Evolutionary conservation across 106 monocot genomes (phyloP), one percentile per base, ranked within the genome.

Genomic region (Dioscorea zingiberensis): DNA sequence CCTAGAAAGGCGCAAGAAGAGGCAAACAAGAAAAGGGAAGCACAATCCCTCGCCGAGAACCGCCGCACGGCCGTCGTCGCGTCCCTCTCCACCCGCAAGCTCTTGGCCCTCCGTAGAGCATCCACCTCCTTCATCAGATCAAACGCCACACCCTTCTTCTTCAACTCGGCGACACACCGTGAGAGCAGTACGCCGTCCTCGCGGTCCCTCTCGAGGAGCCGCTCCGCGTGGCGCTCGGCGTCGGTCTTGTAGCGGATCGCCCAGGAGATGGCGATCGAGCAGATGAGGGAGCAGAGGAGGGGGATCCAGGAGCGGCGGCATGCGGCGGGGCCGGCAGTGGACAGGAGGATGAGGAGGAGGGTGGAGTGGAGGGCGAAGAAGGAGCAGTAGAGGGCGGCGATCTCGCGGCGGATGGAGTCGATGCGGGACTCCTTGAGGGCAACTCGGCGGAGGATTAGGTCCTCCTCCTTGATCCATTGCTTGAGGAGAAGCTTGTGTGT

Each of bases 401-500:
- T 76, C 65, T 93, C 89, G 0, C 47, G 38, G 58, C 89, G 80
- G 63, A 79, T 66, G 25, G 78, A 54, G 77, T 93, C 80, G 60
- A 86, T 48, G 14, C 75, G 83, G 28, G 83, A 19, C 54, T 93
- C 85, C 32, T 76, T 80, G 62, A 78, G 67, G 48, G 83, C 57
- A 63, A 73, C 54, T 19, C 93, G 85, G 69, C 76, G 89, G 59
- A 72, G n/a, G 71, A 84, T 80, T 65, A 86, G 81, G 15, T 71
- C 65, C 54, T 82, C 74, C 62, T 93, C 93, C 55, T 93, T 93
- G 10, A 85, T 63, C 93, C 93, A 93, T 61, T 93, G 93, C 73
- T 93, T 93, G 13, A 93, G 85, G 67, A 93, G 93, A 67, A 93
- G 93, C 68, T 82, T 84, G 88, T 93, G 85, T 54, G 88, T 88